Evolutionary conservation across 2,329 filamentous ascomycete genomes (phyloP), one percentile per base, ranked within the genome.

Genomic region (Scedosporium boydii): DNA sequence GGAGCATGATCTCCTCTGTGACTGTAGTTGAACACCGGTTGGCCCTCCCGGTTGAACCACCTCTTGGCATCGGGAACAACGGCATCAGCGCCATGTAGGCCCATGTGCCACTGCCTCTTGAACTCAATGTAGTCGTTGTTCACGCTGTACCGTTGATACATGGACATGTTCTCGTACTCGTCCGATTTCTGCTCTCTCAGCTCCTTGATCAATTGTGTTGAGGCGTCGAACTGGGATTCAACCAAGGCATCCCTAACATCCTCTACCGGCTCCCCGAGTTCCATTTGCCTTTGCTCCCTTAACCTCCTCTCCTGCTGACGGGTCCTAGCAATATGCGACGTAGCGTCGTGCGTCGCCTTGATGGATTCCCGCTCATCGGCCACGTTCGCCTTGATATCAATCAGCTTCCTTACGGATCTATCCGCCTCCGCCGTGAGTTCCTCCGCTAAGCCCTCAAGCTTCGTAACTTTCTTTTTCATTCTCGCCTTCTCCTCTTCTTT

Each of bases 121-220:
- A 86, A 86, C n/a, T 73, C 72, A 63, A 79, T 77, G 68, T 86
- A 86, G 67, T 85, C 81, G 69, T 86, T 86, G 71, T 85, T 77
- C 12, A 76, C 66, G 4, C 76, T 82, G 68, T 86, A 86, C 27
- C 79, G 79, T 66, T 81, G 71, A 63, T 80, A 71, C 57, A 75
- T 68, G 42, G 68, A 73, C 66, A 80, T 71, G 1, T 67, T 65
- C 0, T 70, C 71, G 68, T 84, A 85, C 48, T 79, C 76, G 10
- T 67, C 68, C 0, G 71, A 68, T 61, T 78, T 79, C 41, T 71
- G 65, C 34, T 71, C 68, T 34, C 74, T 74, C 12, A 73, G 70
- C 6, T 74, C 64, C 44, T 71, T 68, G 48, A 80, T 72, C n/a
- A 76, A 63, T 6, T 71, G 68, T 5, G 59, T 55, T 27, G 51